phyloP scores from a whole-genome alignment of 257 asterid genomes.

The Eucommia ulmoides region DNA sequence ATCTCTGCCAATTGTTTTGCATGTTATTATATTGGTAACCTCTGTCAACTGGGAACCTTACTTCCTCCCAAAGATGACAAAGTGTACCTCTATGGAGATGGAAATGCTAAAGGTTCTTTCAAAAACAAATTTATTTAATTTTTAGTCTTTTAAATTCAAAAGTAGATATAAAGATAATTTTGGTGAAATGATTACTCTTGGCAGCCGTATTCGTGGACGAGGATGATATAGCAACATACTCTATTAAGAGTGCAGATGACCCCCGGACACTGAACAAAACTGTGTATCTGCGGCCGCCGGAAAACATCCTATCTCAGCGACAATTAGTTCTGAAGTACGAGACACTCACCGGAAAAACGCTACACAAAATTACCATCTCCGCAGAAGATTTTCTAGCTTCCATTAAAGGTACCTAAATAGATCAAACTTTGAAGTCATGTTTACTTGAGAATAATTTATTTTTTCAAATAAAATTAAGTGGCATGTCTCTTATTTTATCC shows the following conservation, averaged over 20 bases:
- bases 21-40: conserved; percentile 64
- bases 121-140: no score
- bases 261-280: conserved; percentile 74
- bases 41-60: conserved; percentile 54
- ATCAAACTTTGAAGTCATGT: no score
- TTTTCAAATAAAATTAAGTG: no score
- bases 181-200: no score
- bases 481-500: no score
- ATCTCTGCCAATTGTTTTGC: conserved; percentile 67
- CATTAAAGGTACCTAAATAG: conserved; percentile 33
- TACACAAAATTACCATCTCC: conserved; percentile 37
- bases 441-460: no score
- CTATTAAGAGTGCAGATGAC: conserved; percentile 53
- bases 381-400: conserved; percentile 41
- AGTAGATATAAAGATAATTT: no score
- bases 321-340: conserved; percentile 62
- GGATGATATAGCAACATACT: conserved; percentile 56
- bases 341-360: conserved; percentile 32
- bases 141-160: no score
- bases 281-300: conserved; percentile 47
- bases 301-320: conserved; percentile 44
- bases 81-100: conserved; percentile 45
- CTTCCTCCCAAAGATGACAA: conserved; percentile 57
- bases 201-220: no score
- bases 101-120: conserved; percentile 56